Evolutionary conservation across 2,329 filamentous ascomycete genomes (phyloP), one percentile per base, ranked within the genome.

Genomic region (Penicillium corylophilum): DNA sequence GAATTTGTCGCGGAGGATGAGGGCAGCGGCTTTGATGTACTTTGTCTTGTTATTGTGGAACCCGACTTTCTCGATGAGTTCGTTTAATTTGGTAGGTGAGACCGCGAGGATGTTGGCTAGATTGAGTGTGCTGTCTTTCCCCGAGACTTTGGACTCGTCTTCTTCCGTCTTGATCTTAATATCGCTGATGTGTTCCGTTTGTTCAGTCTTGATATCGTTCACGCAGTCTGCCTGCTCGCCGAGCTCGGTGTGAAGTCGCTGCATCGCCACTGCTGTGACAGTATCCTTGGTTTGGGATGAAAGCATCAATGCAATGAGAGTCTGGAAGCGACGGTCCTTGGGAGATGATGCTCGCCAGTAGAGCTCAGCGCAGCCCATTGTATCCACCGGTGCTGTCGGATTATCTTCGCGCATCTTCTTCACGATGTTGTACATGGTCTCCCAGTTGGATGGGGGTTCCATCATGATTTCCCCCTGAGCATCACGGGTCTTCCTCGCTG

Each of bases 21-120:
- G 74, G 3, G 90, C 90, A 1, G 88, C 79, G 50, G 84, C 79
- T 70, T 94, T 90, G 67, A 95, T 86, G 68, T 84, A 88, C 73
- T 85, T 88, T 2, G 91, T 94, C 76, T 96, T 96, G 73, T 91
- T 92, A 67, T 95, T 96, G 76, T 96, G 92, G 70, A 96, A 96
- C 23, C 92, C 92, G 36, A 96, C 91, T 60, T 88, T 86, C 69
- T 82, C 81, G 58, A 96, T 96, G 60, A 95, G 76, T 63, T 84
- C 76, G 68, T 95, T 93, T 22, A 89, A 77, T 13, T 76, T 70
- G 2, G 76, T 76, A 1, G 89, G 83, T 4, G 86, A 79, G 24
- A 91, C 85, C 2, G 84, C 83, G 10, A 96, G 78, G 50, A 96
- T 80, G 55, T 91, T 90, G 55, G 89, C 82, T 45, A 96, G 77